Evolutionary conservation across 805 yeast species (phyloP).

Genomic region (Lipomyces japonicus): DNA sequence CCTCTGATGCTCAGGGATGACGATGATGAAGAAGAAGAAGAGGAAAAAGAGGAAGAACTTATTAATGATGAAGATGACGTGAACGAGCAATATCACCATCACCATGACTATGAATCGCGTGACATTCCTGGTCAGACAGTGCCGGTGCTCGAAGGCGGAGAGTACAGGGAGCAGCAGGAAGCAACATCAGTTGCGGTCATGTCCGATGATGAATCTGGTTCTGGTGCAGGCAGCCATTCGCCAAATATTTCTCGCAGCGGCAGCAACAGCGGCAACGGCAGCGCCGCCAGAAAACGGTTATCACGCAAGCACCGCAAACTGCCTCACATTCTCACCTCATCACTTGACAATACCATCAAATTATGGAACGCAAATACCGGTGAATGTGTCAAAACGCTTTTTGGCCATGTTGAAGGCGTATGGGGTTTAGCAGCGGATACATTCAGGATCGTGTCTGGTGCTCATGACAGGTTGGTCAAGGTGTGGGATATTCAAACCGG

Average conservation of each 20-base stretch:
- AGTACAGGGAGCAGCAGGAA: constrained; percentile 20
- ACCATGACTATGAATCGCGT: constrained; percentile 11
- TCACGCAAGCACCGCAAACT: constrained; percentile 3
- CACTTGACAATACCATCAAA: constrained; percentile 92
- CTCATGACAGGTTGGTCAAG: constrained; percentile 84
- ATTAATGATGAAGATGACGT: constrained; percentile 12
- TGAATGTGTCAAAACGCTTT: constrained; percentile 85
- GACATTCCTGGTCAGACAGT: too few relatives aligned
- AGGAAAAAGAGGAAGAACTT: too few relatives aligned
- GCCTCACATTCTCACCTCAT: constrained; percentile 52
- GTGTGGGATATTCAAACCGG: constrained; percentile 97
- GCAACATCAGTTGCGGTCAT: constrained; percentile 9
- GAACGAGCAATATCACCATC: constrained; percentile 15
- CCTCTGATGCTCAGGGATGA: constrained; percentile 61
- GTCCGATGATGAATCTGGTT: constrained; percentile 16
- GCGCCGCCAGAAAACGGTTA: constrained; percentile 7
- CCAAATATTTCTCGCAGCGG: constrained; percentile 16
- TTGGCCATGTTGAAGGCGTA: constrained; percentile 97
- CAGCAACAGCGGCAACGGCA: constrained; percentile 5
- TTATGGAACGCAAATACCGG: constrained; percentile 93
- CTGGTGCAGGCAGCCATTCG: constrained; percentile 25
- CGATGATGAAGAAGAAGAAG: constrained; percentile 30
- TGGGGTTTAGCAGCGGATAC: constrained; percentile 97
- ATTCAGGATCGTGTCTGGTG: constrained; percentile 89
- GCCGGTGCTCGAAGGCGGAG: constrained; percentile 19